These are phyloP conservation scores for Tolypocladium guangdongense DNA, from an alignment of 2,329 filamentous ascomycete genomes.

Conservation along the genomic window DNA sequence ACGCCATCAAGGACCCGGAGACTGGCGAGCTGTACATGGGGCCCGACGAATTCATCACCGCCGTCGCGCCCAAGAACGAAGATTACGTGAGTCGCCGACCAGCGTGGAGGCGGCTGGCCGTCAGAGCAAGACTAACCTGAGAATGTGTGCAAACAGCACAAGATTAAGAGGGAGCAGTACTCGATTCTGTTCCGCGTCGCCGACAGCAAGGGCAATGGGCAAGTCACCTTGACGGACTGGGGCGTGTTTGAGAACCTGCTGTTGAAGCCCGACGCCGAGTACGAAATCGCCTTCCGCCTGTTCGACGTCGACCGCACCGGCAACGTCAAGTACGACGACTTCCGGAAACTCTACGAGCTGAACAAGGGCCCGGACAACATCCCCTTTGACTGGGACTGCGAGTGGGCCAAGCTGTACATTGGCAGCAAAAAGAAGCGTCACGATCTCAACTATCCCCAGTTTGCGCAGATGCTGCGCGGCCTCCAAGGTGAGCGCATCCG, in stretches of 20 bases:
- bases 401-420: conserved; percentile 93
- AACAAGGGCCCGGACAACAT: conserved; percentile 81
- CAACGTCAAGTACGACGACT: conserved; percentile 79
- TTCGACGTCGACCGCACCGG: conserved; percentile 83
- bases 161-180: conserved; percentile 95
- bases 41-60: conserved; percentile 79
- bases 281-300: conserved; percentile 94
- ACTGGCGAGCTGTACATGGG: conserved; percentile 72
- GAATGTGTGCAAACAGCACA: conserved; percentile 53
- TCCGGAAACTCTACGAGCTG: conserved; percentile 72
- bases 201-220: conserved; percentile 64
- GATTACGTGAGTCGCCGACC: conserved; percentile 65
- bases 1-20: conserved; percentile 65
- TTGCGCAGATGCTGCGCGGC: conserved; percentile 94
- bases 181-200: conserved; percentile 86
- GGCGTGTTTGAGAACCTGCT: conserved; percentile 88
- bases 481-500: conserved; percentile 92
- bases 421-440: conserved; percentile 81
- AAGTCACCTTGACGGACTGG: conserved; percentile 77
- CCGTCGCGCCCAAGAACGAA: conserved; percentile 74
- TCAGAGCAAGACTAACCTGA: neutral
- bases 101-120: neutral
- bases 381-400: conserved; percentile 93
- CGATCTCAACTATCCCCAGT: conserved; percentile 88
- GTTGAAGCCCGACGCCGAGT: conserved; percentile 90